phyloP scores from a whole-genome alignment of 495 filamentous ascomycete species.

The Aspergillus ellipticus region DNA sequence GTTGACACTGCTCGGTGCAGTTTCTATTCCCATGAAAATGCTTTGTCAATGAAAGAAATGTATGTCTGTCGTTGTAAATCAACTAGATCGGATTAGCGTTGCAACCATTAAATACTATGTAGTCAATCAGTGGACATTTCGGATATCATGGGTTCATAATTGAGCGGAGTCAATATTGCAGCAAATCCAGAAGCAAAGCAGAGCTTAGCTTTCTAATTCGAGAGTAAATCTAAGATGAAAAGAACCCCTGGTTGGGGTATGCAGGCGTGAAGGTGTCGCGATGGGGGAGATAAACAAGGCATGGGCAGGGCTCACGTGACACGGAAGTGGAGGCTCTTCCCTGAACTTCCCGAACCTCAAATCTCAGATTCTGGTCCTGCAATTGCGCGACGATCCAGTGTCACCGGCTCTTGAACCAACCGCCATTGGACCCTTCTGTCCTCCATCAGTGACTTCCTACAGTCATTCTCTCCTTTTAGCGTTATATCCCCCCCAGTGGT shows the following conservation, averaged over 20 bases:
- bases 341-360: conserved; percentile 45
- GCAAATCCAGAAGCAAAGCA: no score
- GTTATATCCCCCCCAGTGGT: conserved; percentile 26
- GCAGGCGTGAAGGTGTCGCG: neutral
- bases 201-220: neutral
- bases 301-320: conserved; percentile 15
- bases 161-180: no score
- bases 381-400: conserved; percentile 34
- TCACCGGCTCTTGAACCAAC: conserved; percentile 29
- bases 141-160: no score
- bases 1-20: no score
- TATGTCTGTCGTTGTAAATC: no score
- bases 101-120: no score
- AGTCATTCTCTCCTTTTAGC: conserved; percentile 26
- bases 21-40: no score
- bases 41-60: no score
- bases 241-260: neutral
- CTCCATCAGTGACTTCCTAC: conserved; percentile 29
- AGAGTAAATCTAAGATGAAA: neutral
- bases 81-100: no score
- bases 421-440: conserved; percentile 42
- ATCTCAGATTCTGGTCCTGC: conserved; percentile 43
- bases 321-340: conserved; percentile 26
- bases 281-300: neutral
- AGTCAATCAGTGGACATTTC: no score